phyloP scores from a whole-genome alignment of 2,329 filamentous ascomycete species.

The Ophiosphaerella narmari region DNA sequence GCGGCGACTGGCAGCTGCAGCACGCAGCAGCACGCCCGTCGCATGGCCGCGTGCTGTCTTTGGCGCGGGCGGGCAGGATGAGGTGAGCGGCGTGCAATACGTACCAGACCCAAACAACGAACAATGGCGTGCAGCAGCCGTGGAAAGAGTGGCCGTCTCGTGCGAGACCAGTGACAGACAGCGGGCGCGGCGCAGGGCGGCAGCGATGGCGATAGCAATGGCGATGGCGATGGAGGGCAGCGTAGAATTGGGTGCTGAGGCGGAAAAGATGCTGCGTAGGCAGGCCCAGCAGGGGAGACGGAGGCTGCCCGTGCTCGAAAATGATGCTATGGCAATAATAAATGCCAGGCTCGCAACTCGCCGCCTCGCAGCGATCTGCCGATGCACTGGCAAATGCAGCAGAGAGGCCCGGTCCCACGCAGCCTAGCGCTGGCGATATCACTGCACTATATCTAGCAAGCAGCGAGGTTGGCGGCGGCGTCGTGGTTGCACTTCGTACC shows the following conservation, averaged over 20 bases:
- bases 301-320: conserved; percentile 7
- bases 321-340: conserved; percentile 8
- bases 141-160: no score
- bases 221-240: background rate
- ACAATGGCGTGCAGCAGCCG: no score
- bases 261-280: no score
- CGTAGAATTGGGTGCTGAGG: background rate
- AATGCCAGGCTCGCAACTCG: background rate
- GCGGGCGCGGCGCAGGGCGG: no score
- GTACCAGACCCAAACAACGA: no score
- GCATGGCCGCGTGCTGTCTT: background rate
- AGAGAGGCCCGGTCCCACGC: background rate
- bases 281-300: conserved; percentile 2
- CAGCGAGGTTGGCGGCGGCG: no score
- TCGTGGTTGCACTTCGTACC: no score
- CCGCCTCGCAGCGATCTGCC: no score
- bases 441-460: no score
- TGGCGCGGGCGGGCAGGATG: background rate
- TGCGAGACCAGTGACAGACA: no score
- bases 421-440: background rate
- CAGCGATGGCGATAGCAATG: background rate
- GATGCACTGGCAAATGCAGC: no score
- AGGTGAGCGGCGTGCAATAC: background rate
- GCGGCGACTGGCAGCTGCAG: background rate
- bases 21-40: background rate